Evolutionary conservation across 106 monocot species (phyloP), one percentile per base, ranked within the genome.

Genomic region (Acanthochlamys bracteata): DNA sequence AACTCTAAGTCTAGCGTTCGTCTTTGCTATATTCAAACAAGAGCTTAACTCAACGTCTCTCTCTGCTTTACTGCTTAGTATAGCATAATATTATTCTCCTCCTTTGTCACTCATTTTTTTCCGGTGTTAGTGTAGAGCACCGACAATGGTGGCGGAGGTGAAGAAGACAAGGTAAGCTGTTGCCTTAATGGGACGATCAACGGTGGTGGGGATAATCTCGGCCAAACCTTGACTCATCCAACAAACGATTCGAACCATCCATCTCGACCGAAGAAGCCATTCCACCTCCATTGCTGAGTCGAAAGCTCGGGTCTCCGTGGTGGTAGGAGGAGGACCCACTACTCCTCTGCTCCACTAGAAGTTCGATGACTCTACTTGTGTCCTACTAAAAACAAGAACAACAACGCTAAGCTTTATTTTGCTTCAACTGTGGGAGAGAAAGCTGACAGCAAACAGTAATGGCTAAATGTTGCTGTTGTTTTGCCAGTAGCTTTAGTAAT

Each of bases 261-360:
- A 52, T 15, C 26, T 24, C 12, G 27, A 0, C 4, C 33, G 15
- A 27, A 39, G 64, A 26, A 15, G 55, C 41, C 10, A 26, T 62
- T 7, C 66, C 53, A 33, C 65, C 56, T 49, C 65, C 59, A 60
- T 26, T 39, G 66, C 24, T 42, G 71, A 14, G 20, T 59, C 26
- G 23, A 40, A 13, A 42, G 16, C 20, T 14, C 8, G n/a, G 3
- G 10, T 10, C 20, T 22, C n/a, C 42, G 25, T 22, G 62, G 68
- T 12, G 68, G 80, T 39, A 52, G 66, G 57, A 67, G 75, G 14
- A 86, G 72, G 72, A 13, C 86, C 93, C 22, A 40, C 80, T 25
- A 93, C 93, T 33, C 93, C 93, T 12, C 53, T 83, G 24, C 83
- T 93, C 12, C 57, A 65, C 43, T 93, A 89, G 93, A 93, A 86